These are phyloP conservation scores for Phytopythium vexans DNA, from an alignment of 352 stramenopile species.

Conservation along the genomic window DNA sequence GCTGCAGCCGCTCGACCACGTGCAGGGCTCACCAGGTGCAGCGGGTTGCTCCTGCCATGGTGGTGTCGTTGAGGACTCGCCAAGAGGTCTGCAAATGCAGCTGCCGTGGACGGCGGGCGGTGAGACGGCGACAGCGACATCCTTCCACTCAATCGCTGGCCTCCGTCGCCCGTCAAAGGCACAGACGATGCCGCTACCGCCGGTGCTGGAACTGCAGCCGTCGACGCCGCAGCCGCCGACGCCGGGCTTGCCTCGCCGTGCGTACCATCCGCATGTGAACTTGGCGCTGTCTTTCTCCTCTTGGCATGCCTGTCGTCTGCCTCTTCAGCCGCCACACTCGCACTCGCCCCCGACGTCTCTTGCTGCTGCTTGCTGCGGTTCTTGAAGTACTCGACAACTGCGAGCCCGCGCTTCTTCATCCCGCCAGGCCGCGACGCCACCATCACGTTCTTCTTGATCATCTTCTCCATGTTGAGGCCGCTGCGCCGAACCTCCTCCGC, in stretches of 20 bases:
- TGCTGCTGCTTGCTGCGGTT: conserved; percentile 54
- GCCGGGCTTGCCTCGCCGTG: conserved; percentile 2
- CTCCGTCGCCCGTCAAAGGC: no score
- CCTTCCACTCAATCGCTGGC: no score
- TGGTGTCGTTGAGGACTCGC: conserved; percentile 18
- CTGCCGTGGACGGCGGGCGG: no score
- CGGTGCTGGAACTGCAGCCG: no score
- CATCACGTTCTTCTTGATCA: conserved; percentile 83
- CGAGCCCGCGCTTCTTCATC: conserved; percentile 72
- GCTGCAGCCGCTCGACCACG: conserved; percentile 1
- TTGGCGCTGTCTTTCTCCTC: conserved; percentile 17
- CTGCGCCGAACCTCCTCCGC: conserved; percentile 59
- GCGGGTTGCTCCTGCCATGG: conserved; percentile 16
- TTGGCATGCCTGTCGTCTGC: conserved; percentile 6
- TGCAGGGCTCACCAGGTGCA: conserved; percentile 21
- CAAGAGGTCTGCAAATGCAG: background rate
- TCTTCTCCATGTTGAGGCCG: conserved; percentile 81
- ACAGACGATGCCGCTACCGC: no score
- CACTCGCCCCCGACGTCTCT: background rate
- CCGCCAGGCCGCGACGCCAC: conserved; percentile 36
- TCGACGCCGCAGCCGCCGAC: no score
- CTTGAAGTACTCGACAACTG: conserved; percentile 75
- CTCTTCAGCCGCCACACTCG: background rate
- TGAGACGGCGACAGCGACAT: conserved; percentile 8
- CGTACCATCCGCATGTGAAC: conserved; percentile 2